Percentiles rank a stretch among this genome's conserved stretches.
Conservation (phyloP, 305 asterid genomes). For the Petunia hybrid region DNA sequence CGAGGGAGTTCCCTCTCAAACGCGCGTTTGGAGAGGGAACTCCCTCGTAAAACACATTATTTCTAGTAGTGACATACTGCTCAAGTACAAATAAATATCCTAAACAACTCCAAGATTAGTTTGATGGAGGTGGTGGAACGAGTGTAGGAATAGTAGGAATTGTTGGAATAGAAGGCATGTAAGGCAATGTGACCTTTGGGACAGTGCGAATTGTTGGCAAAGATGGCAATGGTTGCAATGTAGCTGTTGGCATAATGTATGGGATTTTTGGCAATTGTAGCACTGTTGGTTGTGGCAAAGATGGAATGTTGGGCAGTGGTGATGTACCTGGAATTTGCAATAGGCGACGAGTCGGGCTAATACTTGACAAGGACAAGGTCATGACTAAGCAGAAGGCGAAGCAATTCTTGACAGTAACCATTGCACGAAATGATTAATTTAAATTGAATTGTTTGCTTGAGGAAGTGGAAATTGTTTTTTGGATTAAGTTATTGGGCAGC, state of each 20-base stretch:
- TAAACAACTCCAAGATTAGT: too few relatives aligned
- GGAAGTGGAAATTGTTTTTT: not conserved
- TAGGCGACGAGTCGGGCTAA: not conserved
- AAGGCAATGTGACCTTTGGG: too few relatives aligned
- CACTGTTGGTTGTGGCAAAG: not conserved
- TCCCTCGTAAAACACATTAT: too few relatives aligned
- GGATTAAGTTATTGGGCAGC: not conserved
- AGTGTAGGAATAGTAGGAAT: too few relatives aligned
- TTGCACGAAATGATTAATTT: not conserved
- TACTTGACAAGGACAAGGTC: not conserved
- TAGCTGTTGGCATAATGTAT: not conserved
- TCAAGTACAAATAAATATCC: too few relatives aligned
- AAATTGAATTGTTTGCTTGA: too few relatives aligned
- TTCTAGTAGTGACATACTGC: too few relatives aligned
- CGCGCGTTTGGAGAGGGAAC: too few relatives aligned
- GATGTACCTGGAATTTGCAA: not conserved
- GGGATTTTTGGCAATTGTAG: not conserved
- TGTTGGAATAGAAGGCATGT: too few relatives aligned
- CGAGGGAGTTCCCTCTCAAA: too few relatives aligned
- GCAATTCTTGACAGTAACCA: not conserved
- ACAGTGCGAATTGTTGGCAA: not conserved
- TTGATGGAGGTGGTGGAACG: too few relatives aligned
- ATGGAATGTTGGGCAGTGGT: too few relatives aligned
- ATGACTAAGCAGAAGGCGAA: not conserved
- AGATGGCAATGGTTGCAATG: not conserved